Conservation (phyloP, 192 early-diverging fungal genomes). For the Linnemannia elongata region DNA sequence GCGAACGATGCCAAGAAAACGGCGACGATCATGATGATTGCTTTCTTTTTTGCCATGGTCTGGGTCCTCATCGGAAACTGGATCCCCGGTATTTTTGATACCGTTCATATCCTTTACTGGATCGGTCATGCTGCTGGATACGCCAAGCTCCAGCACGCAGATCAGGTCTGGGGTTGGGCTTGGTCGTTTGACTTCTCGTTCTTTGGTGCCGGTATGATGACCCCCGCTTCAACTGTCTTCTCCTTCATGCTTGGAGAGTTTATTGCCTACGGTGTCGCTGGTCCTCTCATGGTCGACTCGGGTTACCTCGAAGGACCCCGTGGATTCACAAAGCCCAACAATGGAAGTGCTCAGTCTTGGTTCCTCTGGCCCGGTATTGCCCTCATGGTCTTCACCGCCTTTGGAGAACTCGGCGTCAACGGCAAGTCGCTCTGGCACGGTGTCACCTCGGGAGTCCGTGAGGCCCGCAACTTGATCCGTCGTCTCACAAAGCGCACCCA, state of each 20-base stretch:
- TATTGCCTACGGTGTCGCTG: constrained; percentile 68
- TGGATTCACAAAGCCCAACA: constrained; percentile 48
- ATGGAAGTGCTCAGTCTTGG: constrained; percentile 70
- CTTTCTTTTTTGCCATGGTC: constrained; percentile 61
- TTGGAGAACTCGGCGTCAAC: constrained; percentile 69
- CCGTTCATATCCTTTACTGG: constrained; percentile 66
- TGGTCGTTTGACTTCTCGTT: constrained; percentile 67
- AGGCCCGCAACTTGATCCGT: constrained; percentile 40
- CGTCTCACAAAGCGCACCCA: constrained; percentile 19
- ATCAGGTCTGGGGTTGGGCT: constrained; percentile 63
- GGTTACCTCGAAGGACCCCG: constrained; percentile 46
- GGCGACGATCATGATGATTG: constrained; percentile 63
- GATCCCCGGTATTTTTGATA: constrained; percentile 55
- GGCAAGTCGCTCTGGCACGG: constrained; percentile 66
- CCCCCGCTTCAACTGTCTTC: constrained; percentile 65
- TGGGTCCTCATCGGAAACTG: constrained; percentile 65
- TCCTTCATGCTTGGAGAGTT: constrained; percentile 70
- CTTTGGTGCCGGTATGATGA: constrained; percentile 77
- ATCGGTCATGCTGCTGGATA: constrained; percentile 62
- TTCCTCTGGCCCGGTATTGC: constrained; percentile 81
- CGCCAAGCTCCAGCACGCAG: constrained; percentile 56
- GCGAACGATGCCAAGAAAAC: constrained; percentile 64
- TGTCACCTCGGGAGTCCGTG: constrained; percentile 53
- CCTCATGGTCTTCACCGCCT: constrained; percentile 73
- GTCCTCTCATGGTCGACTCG: constrained; percentile 64